phyloP scores from a whole-genome alignment of 805 yeast genomes.

The Tanozyma kutaoensis region DNA sequence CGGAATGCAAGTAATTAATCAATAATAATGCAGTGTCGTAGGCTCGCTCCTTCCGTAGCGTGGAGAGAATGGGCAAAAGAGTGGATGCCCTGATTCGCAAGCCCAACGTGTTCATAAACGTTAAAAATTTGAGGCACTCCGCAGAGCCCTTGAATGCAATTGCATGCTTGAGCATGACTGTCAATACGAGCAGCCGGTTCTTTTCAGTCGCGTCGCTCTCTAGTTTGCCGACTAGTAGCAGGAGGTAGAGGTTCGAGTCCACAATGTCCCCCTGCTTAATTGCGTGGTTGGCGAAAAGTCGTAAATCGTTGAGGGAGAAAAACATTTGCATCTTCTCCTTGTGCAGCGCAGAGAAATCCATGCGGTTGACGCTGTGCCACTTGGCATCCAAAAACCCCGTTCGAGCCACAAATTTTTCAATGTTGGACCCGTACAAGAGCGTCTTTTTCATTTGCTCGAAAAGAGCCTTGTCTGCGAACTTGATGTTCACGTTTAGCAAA shows the following conservation, averaged over 20 bases:
- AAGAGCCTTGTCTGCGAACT: slow-evolving; percentile 7
- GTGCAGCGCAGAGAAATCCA: slow-evolving; percentile 6
- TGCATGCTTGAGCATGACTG: slow-evolving; percentile 15
- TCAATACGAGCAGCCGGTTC: slow-evolving; percentile 12
- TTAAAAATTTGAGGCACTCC: slow-evolving; percentile 16
- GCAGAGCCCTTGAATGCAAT: slow-evolving; percentile 25
- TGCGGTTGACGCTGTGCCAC: slow-evolving; percentile 20
- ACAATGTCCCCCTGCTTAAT: slow-evolving; percentile 14
- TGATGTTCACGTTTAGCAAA: slow-evolving; percentile 18
- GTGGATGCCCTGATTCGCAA: slow-evolving; percentile 12
- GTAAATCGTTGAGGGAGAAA: slow-evolving; percentile 14
- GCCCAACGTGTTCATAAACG: slow-evolving; percentile 15
- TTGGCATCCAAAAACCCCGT: slow-evolving; percentile 22
- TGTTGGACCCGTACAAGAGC: slow-evolving; percentile 14
- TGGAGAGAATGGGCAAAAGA: slow-evolving; percentile 14
- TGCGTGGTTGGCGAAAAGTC: slow-evolving; percentile 9
- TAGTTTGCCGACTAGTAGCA: slow-evolving; percentile 22
- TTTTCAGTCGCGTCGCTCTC: slow-evolving; percentile 7
- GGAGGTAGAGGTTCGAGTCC: slow-evolving; percentile 19
- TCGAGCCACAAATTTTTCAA: slow-evolving; percentile 18
- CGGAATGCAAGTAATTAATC: slow-evolving; percentile 17
- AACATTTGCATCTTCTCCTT: slow-evolving; percentile 17
- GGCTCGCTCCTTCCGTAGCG: slow-evolving; percentile 14
- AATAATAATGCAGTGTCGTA: slow-evolving; percentile 21
- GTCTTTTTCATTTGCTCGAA: slow-evolving; percentile 9